Conservation (phyloP, 257 asterid species). For the Fraxinus anomala region DNA sequence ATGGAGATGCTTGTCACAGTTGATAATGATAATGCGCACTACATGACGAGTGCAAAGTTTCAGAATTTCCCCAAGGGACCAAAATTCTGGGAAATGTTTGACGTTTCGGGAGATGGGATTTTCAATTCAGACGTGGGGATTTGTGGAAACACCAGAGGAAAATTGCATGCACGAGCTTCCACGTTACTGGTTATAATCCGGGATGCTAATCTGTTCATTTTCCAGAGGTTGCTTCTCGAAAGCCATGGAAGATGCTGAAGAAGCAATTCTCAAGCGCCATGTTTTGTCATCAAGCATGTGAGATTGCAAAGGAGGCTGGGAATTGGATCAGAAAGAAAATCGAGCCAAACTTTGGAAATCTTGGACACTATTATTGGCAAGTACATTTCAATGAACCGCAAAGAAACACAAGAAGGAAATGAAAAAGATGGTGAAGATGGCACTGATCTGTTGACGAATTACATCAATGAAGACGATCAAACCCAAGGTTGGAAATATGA, state of each 20-base stretch:
- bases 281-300: conserved; percentile 42
- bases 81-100: too few relatives aligned
- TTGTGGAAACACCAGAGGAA: conserved; percentile 35
- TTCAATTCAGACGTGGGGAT: too few relatives aligned
- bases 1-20: too few relatives aligned
- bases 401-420: conserved; percentile 5
- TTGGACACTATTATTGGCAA: conserved; percentile 24
- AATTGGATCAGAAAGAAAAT: conserved; percentile 39
- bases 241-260: conserved; percentile 41
- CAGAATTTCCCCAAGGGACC: too few relatives aligned
- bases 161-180: conserved; percentile 36
- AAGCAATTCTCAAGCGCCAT: conserved; percentile 52
- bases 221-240: conserved; percentile 47
- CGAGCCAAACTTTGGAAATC: too few relatives aligned
- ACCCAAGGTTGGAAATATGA: too few relatives aligned
- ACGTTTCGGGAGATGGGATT: too few relatives aligned
- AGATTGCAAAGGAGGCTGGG: conserved; percentile 47
- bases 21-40: too few relatives aligned
- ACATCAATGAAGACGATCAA: too few relatives aligned
- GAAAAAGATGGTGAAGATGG: conserved; percentile 29
- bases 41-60: too few relatives aligned
- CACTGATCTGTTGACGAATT: conserved; percentile 24
- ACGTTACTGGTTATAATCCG: conserved; percentile 53
- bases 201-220: conserved; percentile 43
- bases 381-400: conserved; percentile 34